Percentiles rank a stretch among this genome's conserved stretches.
These are phyloP conservation scores for Suillus tomentosus DNA, from an alignment of 768 basidiomycete genomes.

Conservation along the genomic window DNA sequence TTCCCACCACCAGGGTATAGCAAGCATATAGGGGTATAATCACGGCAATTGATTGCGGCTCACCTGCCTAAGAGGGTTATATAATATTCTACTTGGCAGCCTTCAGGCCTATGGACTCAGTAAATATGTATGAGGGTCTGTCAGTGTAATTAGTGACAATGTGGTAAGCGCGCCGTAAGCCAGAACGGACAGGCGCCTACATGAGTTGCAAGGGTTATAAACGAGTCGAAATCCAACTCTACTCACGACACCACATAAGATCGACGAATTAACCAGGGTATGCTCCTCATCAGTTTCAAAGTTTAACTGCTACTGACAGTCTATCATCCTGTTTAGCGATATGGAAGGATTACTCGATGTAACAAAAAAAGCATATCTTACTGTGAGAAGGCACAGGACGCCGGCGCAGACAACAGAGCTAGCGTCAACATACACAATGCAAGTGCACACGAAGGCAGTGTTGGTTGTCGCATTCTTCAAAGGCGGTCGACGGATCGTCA, in stretches of 20 bases:
- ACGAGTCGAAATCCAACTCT: background rate
- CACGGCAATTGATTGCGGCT: too few species aligned
- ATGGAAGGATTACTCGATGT: background rate
- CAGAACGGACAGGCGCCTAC: background rate
- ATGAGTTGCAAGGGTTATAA: background rate
- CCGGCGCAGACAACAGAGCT: background rate
- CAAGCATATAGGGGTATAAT: too few species aligned
- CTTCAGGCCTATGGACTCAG: too few species aligned
- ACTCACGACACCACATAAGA: background rate
- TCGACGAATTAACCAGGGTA: background rate
- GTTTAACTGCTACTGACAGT: background rate
- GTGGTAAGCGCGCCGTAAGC: background rate
- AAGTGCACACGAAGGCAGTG: background rate
- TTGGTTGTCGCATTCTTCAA: constrained; percentile 29
- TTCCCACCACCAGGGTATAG: too few species aligned
- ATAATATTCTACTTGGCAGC: too few species aligned
- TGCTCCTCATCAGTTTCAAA: background rate
- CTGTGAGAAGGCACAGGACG: too few species aligned
- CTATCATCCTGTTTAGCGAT: background rate
- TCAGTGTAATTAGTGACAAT: constrained; percentile 33
- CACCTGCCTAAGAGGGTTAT: too few species aligned
- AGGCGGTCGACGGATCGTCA: constrained; percentile 27
- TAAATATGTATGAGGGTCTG: too few species aligned
- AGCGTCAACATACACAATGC: background rate
- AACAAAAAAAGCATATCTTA: background rate